Evolutionary conservation across 2,329 filamentous ascomycete genomes (phyloP).

Genomic region (Thielaviopsis ethacetica): DNA sequence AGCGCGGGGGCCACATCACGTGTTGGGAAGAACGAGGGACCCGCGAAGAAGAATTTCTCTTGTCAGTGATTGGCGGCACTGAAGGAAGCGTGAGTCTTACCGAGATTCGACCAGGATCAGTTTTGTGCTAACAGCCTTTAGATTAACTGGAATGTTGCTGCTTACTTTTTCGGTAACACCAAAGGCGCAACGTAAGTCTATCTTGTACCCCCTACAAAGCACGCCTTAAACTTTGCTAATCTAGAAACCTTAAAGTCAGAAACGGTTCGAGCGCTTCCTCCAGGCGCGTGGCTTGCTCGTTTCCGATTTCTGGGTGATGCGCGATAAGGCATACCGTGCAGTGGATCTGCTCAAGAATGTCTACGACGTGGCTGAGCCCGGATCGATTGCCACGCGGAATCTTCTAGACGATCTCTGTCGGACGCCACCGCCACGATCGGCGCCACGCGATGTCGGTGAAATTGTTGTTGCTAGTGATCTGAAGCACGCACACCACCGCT

Average conservation of each 20-base stretch:
- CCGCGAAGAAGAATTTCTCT: conserved; percentile 10
- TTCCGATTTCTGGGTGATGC: conserved; percentile 11
- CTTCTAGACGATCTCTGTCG: conserved; percentile 8
- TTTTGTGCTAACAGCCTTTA: conserved; percentile 18
- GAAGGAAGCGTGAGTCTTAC: conserved; percentile 9
- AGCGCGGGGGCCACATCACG: conserved; percentile 9
- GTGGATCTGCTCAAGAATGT: conserved; percentile 11
- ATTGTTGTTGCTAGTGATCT: conserved; percentile 1
- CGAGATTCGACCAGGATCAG: neutral
- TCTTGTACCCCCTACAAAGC: neutral
- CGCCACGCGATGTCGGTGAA: conserved; percentile 5
- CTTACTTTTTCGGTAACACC: conserved; percentile 13
- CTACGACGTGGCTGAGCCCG: conserved; percentile 12
- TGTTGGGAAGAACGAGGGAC: conserved; percentile 10
- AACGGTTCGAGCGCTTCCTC: conserved; percentile 51
- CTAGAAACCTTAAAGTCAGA: conserved; percentile 32
- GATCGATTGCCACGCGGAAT: conserved; percentile 6
- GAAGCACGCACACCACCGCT: neutral
- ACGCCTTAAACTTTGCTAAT: neutral
- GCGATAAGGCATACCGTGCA: conserved; percentile 7
- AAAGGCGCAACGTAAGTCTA: conserved; percentile 53
- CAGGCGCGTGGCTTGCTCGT: conserved; percentile 35
- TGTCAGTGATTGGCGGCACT: conserved; percentile 10
- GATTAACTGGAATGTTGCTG: conserved; percentile 40
- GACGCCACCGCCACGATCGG: conserved; percentile 3